Conservation (phyloP, 176 grass and related monocot species). For the Saccharum officinarum region DNA sequence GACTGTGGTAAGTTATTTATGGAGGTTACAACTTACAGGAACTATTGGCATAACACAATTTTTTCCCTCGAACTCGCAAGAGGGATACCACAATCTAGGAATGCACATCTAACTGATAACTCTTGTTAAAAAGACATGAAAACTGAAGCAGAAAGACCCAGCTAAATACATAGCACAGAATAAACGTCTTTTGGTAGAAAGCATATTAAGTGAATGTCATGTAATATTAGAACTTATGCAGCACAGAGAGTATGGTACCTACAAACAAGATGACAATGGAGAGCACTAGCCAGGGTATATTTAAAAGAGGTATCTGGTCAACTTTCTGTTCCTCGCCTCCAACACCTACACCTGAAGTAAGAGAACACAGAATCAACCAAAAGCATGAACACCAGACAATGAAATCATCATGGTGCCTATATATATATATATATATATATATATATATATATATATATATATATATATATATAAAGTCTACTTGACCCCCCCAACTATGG, state of each 20-base stretch:
- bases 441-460: too few relatives aligned
- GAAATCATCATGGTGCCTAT: not conserved
- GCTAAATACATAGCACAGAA: not conserved
- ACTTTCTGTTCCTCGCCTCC: conserved; percentile 95
- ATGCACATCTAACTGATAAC: conserved; percentile 2
- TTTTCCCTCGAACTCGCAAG: not conserved
- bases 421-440: too few relatives aligned
- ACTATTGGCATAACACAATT: not conserved
- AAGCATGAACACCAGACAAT: not conserved
- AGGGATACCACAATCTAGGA: not conserved
- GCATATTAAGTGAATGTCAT: not conserved
- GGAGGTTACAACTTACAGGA: not conserved
- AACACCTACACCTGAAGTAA: conserved; percentile 83
- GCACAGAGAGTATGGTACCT: conserved; percentile 80
- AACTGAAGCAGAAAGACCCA: conserved; percentile 8
- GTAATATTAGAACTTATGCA: conserved; percentile 9
- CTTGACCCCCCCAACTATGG: too few relatives aligned
- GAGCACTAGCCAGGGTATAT: conserved; percentile 86
- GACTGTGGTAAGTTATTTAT: not conserved
- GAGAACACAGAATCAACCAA: conserved; percentile 15
- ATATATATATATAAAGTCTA: too few relatives aligned
- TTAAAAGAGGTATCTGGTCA: conserved; percentile 68
- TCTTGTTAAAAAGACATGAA: not conserved
- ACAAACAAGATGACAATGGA: conserved; percentile 94
- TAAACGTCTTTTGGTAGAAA: conserved; percentile 15